Conservation (phyloP, 805 yeast species). For the Jamesozyma spencerorum region DNA sequence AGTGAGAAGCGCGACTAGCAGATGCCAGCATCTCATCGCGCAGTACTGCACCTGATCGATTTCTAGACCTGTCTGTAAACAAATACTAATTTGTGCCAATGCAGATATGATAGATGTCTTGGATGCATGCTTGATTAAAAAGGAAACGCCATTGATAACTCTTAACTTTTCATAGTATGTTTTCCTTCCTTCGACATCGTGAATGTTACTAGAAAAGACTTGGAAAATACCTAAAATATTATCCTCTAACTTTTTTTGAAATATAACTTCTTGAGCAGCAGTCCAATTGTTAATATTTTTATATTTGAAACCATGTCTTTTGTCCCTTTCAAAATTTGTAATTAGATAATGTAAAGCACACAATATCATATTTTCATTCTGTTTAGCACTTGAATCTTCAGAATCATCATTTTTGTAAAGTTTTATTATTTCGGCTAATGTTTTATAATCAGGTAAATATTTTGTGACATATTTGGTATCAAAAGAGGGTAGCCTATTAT, state of each 20-base stretch:
- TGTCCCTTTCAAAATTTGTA: constrained; percentile 24
- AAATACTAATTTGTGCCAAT: constrained; percentile 76
- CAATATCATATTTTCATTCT: constrained; percentile 22
- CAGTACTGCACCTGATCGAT: constrained; percentile 48
- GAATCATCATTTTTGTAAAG: constrained; percentile 17
- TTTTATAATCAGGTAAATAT: constrained; percentile 26
- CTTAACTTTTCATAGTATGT: constrained; percentile 64
- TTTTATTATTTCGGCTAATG: constrained; percentile 28
- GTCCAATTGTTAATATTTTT: constrained; percentile 23
- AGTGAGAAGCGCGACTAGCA: constrained; percentile 47
- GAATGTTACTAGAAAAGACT: constrained; percentile 67
- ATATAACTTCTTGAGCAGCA: constrained; percentile 21
- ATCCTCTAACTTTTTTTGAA: constrained; percentile 41
- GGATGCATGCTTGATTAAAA: constrained; percentile 44
- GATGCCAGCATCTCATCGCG: constrained; percentile 61
- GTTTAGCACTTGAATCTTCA: constrained; percentile 7
- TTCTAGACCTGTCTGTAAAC: constrained; percentile 72
- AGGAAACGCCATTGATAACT: constrained; percentile 65
- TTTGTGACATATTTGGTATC: constrained; percentile 20
- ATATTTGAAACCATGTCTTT: constrained; percentile 20
- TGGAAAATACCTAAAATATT: constrained; percentile 69
- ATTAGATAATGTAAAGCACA: constrained; percentile 21
- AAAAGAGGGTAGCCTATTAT: constrained; percentile 24
- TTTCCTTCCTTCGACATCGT: constrained; percentile 60
- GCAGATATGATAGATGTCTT: constrained; percentile 53